These are phyloP conservation scores for Sicyos edulis DNA, from an alignment of 306 rosid species.

Conservation along the genomic window DNA sequence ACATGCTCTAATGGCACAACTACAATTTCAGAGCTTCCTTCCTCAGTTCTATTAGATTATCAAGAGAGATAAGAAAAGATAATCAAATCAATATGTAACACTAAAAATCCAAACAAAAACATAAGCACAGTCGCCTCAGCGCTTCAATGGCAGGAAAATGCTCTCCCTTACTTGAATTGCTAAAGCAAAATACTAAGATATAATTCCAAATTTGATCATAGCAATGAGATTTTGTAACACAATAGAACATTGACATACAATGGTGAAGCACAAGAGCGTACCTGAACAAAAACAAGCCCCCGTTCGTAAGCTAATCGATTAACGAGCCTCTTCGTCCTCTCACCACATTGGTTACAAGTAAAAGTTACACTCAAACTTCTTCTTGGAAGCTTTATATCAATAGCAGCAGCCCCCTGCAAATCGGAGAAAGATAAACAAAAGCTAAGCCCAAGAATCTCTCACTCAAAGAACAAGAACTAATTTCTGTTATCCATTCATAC, in stretches of 20 bases:
- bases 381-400: slow-evolving; percentile 65
- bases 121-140: neutral
- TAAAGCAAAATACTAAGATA: neutral
- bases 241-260: neutral
- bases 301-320: slow-evolving; percentile 78
- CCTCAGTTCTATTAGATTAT: neutral
- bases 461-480: neutral
- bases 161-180: neutral
- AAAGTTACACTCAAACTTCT: slow-evolving; percentile 78
- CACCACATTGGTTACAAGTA: slow-evolving; percentile 67
- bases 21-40: neutral
- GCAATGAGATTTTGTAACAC: neutral
- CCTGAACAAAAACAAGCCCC: slow-evolving; percentile 77
- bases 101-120: neutral
- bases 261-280: slow-evolving; percentile 19
- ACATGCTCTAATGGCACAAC: neutral
- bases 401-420: slow-evolving; percentile 51
- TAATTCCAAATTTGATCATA: neutral
- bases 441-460: neutral
- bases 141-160: neutral
- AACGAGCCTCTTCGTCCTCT: slow-evolving; percentile 68
- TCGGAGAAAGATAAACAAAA: neutral
- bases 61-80: neutral
- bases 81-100: neutral
- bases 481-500: slow-evolving; percentile 25